Conservation (phyloP, 2,329 filamentous ascomycete species). For the Penicillium sp. region DNA sequence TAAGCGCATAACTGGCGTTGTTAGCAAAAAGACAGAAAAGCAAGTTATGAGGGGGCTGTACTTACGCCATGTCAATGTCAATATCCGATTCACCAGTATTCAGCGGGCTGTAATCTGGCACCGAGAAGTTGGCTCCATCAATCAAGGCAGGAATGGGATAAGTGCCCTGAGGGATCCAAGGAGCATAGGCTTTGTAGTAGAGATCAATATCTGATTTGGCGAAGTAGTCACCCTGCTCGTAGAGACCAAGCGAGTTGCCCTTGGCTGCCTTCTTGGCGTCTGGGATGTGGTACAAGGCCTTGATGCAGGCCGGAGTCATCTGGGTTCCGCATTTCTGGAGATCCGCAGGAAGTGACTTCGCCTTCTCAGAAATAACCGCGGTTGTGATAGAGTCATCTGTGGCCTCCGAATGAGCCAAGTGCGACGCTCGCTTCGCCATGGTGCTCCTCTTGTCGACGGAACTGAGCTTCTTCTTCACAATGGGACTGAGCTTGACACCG, state of each 20-base stretch:
- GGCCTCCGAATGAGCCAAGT: slow-evolving; percentile 14
- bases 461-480: slow-evolving; percentile 41
- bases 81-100: slow-evolving; percentile 51
- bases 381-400: neutral
- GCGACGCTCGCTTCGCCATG: slow-evolving; percentile 22
- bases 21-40: neutral
- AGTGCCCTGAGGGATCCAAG: slow-evolving; percentile 42
- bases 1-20: slow-evolving; percentile 40
- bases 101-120: slow-evolving; percentile 33
- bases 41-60: neutral
- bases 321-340: slow-evolving; percentile 50
- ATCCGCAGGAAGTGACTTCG: slow-evolving; percentile 23
- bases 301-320: slow-evolving; percentile 58
- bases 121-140: slow-evolving; percentile 46
- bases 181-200: slow-evolving; percentile 49
- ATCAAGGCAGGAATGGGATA: slow-evolving; percentile 49
- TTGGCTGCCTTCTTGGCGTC: slow-evolving; percentile 36
- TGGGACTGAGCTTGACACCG: slow-evolving; percentile 51
- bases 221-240: slow-evolving; percentile 55
- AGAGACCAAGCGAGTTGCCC: slow-evolving; percentile 54
- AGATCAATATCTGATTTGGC: slow-evolving; percentile 50
- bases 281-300: slow-evolving; percentile 49
- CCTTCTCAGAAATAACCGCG: slow-evolving; percentile 15
- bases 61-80: slow-evolving; percentile 54
- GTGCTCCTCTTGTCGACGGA: slow-evolving; percentile 25